Conservation (phyloP, 495 filamentous ascomycete genomes). For the Aspergillus conjunctus region DNA sequence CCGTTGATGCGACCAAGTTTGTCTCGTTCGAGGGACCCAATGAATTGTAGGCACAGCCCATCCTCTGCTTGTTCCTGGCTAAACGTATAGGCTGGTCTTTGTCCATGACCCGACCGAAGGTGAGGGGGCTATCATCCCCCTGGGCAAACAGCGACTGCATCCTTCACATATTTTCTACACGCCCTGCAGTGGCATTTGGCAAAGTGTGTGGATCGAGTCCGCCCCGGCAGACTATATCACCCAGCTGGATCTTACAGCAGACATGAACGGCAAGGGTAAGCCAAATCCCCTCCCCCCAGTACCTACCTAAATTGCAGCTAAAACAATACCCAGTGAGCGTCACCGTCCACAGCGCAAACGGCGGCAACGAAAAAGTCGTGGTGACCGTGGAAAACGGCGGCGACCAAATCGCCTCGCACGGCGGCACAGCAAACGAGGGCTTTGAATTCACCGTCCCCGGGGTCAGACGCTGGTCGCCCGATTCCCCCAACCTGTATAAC, state of each 20-base stretch:
- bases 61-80: neutral
- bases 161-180: conserved; percentile 70
- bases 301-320: conserved; percentile 8
- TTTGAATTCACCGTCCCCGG: conserved; percentile 57
- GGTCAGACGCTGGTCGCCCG: conserved; percentile 60
- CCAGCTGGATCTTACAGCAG: conserved; percentile 55
- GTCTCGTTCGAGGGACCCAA: conserved; percentile 48
- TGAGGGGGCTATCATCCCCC: conserved; percentile 55
- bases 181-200: conserved; percentile 71
- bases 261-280: conserved; percentile 62
- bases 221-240: conserved; percentile 58
- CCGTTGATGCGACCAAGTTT: conserved; percentile 57
- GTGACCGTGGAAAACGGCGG: conserved; percentile 48
- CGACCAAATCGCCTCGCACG: conserved; percentile 40
- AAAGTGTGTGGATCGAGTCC: conserved; percentile 67
- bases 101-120: conserved; percentile 67
- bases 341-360: conserved; percentile 46
- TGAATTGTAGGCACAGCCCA: conserved; percentile 48
- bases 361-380: conserved; percentile 37
- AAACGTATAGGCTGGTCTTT: conserved; percentile 53
- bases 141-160: conserved; percentile 63
- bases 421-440: conserved; percentile 42
- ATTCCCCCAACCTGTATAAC: conserved; percentile 63
- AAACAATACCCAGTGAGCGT: conserved; percentile 46
- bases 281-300: neutral